phyloP scores from a whole-genome alignment of 805 yeast genomes.

The Ogataea thermomethanolica region DNA sequence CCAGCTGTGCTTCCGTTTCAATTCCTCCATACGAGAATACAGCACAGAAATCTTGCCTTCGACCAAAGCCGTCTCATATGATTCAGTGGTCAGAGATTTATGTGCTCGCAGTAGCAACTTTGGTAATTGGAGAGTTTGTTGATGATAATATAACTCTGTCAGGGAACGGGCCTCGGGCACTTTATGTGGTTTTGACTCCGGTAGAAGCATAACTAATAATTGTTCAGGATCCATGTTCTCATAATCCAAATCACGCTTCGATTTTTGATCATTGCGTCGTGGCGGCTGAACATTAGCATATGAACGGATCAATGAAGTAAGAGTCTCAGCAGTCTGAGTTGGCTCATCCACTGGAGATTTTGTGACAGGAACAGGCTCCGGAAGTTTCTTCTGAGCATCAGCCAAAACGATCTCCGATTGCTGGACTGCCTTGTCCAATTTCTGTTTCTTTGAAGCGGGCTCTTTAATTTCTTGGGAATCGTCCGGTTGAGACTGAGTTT shows the following conservation, averaged over 20 bases:
- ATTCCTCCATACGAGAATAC: slow-evolving; percentile 86
- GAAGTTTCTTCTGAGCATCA: slow-evolving; percentile 1
- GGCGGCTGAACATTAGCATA: slow-evolving; percentile 23
- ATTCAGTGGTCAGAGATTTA: slow-evolving; percentile 79
- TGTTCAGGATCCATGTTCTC: slow-evolving; percentile 42
- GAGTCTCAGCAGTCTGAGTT: slow-evolving; percentile 26
- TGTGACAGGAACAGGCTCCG: background rate
- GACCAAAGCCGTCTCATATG: slow-evolving; percentile 76
- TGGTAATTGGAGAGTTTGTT: slow-evolving; percentile 83
- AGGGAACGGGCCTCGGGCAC: slow-evolving; percentile 61
- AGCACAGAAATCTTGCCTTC: slow-evolving; percentile 92
- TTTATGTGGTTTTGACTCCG: slow-evolving; percentile 50
- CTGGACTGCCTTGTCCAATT: slow-evolving; percentile 4
- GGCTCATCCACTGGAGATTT: background rate
- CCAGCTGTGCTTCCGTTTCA: slow-evolving; percentile 86
- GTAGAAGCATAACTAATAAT: slow-evolving; percentile 43
- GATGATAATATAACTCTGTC: slow-evolving; percentile 80
- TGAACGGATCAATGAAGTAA: slow-evolving; percentile 29
- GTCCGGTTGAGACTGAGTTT: slow-evolving; percentile 9
- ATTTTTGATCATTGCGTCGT: slow-evolving; percentile 28
- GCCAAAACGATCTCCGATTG: background rate
- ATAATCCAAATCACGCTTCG: slow-evolving; percentile 33
- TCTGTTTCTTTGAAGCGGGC: slow-evolving; percentile 15
- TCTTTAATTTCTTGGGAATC: slow-evolving; percentile 8
- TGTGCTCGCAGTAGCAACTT: slow-evolving; percentile 81